These are phyloP conservation scores for Claviceps capensis DNA, from an alignment of 2,329 filamentous ascomycete genomes.

Conservation along the genomic window DNA sequence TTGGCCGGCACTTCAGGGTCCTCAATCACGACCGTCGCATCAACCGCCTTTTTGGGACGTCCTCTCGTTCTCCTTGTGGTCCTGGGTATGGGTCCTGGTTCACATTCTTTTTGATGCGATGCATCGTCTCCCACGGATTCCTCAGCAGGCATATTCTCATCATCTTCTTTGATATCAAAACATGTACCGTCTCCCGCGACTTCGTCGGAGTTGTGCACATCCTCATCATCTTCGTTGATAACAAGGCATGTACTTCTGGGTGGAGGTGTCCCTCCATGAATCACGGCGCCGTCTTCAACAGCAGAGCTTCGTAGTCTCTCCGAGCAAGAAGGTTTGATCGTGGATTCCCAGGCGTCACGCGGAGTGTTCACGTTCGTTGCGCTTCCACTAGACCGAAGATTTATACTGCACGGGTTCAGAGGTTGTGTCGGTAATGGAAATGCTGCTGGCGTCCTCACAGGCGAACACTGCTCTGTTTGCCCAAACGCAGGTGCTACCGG, in stretches of 20 bases:
- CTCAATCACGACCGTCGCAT: constrained; percentile 5
- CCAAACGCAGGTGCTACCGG: constrained; percentile 21
- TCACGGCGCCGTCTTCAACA: neutral
- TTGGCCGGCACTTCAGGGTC: neutral
- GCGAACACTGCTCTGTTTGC: constrained; percentile 24
- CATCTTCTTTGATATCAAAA: neutral
- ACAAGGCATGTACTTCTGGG: neutral
- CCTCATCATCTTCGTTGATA: neutral
- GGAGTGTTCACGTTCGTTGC: constrained; percentile 24
- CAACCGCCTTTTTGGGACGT: constrained; percentile 16
- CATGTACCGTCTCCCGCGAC: constrained; percentile 8
- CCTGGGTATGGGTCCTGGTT: neutral
- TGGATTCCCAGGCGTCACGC: constrained; percentile 4
- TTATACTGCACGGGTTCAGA: neutral
- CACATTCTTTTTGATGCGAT: constrained; percentile 4
- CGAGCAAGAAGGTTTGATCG: neutral
- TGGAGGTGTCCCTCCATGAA: neutral
- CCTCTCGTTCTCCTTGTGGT: constrained; percentile 18
- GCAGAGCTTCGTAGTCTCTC: neutral
- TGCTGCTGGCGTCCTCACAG: constrained; percentile 9
- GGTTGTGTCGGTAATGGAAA: constrained; percentile 7
- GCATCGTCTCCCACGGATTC: constrained; percentile 8
- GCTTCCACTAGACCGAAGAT: constrained; percentile 18
- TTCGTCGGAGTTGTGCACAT: neutral
- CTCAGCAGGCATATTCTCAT: neutral